These are phyloP conservation scores for Aristolochia californica DNA, from an alignment of 164 flowering plant genomes.

Conservation along the genomic window DNA sequence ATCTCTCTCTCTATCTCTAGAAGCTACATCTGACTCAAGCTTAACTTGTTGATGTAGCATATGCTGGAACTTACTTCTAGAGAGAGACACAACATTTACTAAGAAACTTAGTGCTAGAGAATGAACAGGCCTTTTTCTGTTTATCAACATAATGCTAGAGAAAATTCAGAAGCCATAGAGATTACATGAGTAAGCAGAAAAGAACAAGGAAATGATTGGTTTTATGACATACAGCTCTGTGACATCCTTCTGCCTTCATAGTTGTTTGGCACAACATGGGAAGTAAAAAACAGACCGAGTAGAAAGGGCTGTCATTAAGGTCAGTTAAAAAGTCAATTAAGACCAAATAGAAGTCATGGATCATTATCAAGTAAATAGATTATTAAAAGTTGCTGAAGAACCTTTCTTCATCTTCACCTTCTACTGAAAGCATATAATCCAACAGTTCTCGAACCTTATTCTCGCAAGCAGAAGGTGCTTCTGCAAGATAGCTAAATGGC, in stretches of 20 bases:
- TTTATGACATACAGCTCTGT: conserved; percentile 46
- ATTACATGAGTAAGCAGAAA: background rate
- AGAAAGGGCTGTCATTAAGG: conserved; percentile 51
- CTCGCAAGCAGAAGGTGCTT: conserved; percentile 59
- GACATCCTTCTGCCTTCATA: conserved; percentile 60
- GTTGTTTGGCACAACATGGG: conserved; percentile 89
- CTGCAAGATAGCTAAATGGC: conserved; percentile 69
- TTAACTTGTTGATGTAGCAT: too few species aligned
- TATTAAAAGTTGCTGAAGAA: conserved; percentile 10
- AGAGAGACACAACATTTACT: too few species aligned
- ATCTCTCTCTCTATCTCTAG: too few species aligned
- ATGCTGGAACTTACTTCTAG: too few species aligned
- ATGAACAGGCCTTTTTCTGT: too few species aligned
- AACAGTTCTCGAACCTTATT: conserved; percentile 58
- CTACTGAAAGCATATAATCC: conserved; percentile 55
- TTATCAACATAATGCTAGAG: too few species aligned
- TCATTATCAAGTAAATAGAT: background rate
- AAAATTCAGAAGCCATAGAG: background rate
- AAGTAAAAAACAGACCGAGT: conserved; percentile 72
- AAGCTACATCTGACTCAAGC: too few species aligned
- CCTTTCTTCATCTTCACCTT: conserved; percentile 85
- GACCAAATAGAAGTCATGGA: background rate
- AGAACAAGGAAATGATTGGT: background rate
- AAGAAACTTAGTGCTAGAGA: too few species aligned
- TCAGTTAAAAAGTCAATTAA: conserved; percentile 5